phyloP scores from a whole-genome alignment of 306 rosid species.

The Purshia tridentata region DNA sequence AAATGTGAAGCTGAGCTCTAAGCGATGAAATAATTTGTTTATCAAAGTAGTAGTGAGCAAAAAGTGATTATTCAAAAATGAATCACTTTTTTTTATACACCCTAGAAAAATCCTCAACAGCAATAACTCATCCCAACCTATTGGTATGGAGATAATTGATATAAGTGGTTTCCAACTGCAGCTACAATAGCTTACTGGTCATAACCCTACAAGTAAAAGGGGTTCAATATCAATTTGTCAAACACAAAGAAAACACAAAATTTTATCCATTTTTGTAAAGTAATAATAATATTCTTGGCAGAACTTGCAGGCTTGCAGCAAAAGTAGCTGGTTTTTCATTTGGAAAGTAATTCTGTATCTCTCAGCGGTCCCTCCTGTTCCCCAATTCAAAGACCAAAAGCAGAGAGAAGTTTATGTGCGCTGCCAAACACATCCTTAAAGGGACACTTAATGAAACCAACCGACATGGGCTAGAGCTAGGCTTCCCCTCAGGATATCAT shows the following conservation, averaged over 20 bases:
- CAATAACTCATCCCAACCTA: too few relatives aligned
- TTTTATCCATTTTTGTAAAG: background rate
- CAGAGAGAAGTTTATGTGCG: background rate
- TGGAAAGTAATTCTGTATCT: background rate
- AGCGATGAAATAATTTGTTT: too few relatives aligned
- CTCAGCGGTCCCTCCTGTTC: background rate
- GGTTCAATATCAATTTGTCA: too few relatives aligned
- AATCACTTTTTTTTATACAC: too few relatives aligned
- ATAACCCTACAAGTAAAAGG: background rate
- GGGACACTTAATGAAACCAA: background rate
- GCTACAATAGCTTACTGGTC: background rate
- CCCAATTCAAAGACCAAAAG: background rate
- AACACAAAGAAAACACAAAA: background rate
- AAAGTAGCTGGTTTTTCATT: background rate
- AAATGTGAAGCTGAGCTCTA: too few relatives aligned
- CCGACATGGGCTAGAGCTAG: background rate
- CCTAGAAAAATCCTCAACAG: too few relatives aligned
- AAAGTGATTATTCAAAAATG: too few relatives aligned
- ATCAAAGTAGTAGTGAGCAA: too few relatives aligned
- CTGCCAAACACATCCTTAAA: background rate
- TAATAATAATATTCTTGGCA: background rate
- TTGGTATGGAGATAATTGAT: too few relatives aligned
- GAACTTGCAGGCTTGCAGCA: background rate
- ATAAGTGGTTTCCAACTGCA: too few relatives aligned
- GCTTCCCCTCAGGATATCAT: too few relatives aligned